A percentile compares a stretch with the other conserved stretches of the same genome.
Evolutionary conservation across 192 early-diverging fungal genomes (phyloP).

Genomic region (Anaeromyces robustus): DNA sequence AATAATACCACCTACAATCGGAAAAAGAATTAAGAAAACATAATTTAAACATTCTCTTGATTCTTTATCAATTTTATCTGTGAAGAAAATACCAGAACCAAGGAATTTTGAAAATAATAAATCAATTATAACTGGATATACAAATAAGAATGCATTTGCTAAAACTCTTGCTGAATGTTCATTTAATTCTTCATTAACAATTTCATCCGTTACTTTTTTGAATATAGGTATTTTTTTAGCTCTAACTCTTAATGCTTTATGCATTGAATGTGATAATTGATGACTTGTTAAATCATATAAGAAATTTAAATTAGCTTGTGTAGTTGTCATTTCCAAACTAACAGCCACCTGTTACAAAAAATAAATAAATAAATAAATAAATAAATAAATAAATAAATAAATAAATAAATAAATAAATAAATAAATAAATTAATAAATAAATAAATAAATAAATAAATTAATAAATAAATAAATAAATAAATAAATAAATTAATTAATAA

Average conservation of each 20-base stretch:
- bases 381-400: no score
- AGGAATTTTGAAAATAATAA: not conserved
- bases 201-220: not conserved
- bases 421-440: no score
- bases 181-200: not conserved
- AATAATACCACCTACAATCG: conserved; percentile 17
- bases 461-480: no score
- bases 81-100: conserved; percentile 9
- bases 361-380: no score
- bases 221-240: not conserved
- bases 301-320: not conserved
- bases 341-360: not conserved
- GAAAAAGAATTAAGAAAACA: conserved; percentile 9
- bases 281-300: not conserved
- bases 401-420: no score
- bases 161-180: not conserved
- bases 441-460: no score
- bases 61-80: conserved; percentile 7
- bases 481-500: no score
- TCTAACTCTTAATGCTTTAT: not conserved
- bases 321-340: not conserved
- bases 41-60: not conserved
- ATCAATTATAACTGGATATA: not conserved
- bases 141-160: not conserved
- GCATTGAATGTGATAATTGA: not conserved